Conservation (phyloP, 768 basidiomycete genomes). For the Lyophyllum decastes region DNA sequence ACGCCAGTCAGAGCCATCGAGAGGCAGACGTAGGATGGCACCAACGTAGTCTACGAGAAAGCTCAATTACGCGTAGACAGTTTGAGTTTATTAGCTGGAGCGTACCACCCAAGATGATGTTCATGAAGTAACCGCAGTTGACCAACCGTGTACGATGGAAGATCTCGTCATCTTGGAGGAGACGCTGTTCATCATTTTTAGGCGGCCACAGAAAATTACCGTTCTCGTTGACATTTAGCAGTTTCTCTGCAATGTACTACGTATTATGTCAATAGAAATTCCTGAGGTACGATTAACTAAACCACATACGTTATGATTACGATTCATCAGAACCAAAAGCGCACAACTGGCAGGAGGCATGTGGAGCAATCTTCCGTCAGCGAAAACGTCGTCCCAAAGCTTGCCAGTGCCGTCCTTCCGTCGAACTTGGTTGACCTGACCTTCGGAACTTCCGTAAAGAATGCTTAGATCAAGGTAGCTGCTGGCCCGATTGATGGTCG, state of each 20-base stretch:
- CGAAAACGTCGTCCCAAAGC: constrained; percentile 70
- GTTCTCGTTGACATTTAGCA: constrained; percentile 69
- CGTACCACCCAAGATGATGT: constrained; percentile 61
- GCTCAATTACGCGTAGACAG: neutral
- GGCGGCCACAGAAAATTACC: constrained; percentile 40
- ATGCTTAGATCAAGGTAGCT: constrained; percentile 79
- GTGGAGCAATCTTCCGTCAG: constrained; percentile 61
- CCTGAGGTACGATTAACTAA: neutral
- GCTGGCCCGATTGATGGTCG: constrained; percentile 60
- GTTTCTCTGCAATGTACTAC: constrained; percentile 69
- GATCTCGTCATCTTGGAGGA: constrained; percentile 71
- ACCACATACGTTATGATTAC: constrained; percentile 71
- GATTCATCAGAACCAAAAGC: constrained; percentile 64
- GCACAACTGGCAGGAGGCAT: constrained; percentile 77
- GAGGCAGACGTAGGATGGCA: constrained; percentile 67
- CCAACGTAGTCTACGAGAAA: constrained; percentile 67
- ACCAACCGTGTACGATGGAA: constrained; percentile 74
- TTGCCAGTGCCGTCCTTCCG: constrained; percentile 65
- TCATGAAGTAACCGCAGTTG: constrained; percentile 73
- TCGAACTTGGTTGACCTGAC: constrained; percentile 50
- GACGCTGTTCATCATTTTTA: constrained; percentile 22
- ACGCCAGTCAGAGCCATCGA: constrained; percentile 66
- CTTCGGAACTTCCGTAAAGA: constrained; percentile 64
- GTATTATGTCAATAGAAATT: constrained; percentile 1
- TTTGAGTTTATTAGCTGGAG: neutral